Evolutionary conservation across 495 filamentous ascomycete genomes (phyloP).

Genomic region (Penicillium desertorum): DNA sequence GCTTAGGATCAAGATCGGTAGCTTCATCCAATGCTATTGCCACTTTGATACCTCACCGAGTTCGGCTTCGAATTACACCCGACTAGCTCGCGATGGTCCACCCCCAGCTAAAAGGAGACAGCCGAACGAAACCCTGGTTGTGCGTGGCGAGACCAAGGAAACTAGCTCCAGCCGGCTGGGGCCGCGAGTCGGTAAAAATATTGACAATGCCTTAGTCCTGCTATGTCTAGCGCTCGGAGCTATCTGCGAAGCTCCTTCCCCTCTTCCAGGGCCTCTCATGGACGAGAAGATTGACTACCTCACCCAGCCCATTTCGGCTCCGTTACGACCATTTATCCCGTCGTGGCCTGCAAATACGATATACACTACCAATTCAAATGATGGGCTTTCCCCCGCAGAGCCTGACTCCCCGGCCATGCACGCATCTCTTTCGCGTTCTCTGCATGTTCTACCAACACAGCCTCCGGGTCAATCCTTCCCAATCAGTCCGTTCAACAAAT

Average conservation of each 20-base stretch:
- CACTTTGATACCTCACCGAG: too few species aligned
- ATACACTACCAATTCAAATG: constrained; percentile 19
- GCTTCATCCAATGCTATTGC: constrained; percentile 50
- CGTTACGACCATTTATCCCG: constrained; percentile 17
- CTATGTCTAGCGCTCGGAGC: constrained; percentile 83
- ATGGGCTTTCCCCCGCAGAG: constrained; percentile 30
- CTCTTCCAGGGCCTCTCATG: constrained; percentile 56
- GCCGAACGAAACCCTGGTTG: constrained; percentile 32
- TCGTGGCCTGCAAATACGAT: constrained; percentile 1
- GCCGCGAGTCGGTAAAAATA: constrained; percentile 34
- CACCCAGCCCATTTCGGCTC: constrained; percentile 29
- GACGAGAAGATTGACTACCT: constrained; percentile 30
- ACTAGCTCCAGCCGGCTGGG: constrained; percentile 4
- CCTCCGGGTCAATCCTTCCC: too few species aligned
- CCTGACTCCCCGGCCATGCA: constrained; percentile 28
- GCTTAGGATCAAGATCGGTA: constrained; percentile 49
- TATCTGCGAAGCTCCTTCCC: constrained; percentile 64
- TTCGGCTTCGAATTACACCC: background rate
- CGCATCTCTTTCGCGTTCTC: too few species aligned
- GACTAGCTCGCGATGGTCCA: constrained; percentile 21
- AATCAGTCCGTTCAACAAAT: constrained; percentile 14
- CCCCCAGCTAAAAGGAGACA: constrained; percentile 46
- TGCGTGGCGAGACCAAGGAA: constrained; percentile 21
- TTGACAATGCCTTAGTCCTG: constrained; percentile 73
- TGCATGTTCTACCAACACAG: too few species aligned